Base-by-base conservation (phyloP, 306 rosid species). In the Dalbergia cochinchinensis region DNA sequence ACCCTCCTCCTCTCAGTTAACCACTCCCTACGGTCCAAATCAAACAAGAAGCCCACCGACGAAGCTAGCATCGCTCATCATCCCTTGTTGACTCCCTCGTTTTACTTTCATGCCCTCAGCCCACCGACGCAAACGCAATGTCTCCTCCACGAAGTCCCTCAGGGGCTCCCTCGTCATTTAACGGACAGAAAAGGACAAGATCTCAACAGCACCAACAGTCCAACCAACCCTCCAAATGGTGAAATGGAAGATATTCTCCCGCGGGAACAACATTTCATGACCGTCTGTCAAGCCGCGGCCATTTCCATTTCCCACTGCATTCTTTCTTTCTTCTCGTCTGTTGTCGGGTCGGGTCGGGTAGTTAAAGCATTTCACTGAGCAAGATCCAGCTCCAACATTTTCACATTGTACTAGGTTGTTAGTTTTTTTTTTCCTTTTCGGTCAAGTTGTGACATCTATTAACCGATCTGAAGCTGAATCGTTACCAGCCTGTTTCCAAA, bases 21-120 rank as follows among this genome's bases (percentile, higher is more conserved):
- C 78, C 55, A 70, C 47, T 72, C 42, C 47, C n/a, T n/a, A 59
- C 62, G 68, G 71, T 80, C 84, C 72, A 59, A 8, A 74, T 74
- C 72, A 15, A 67, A 67, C 13, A 8, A 61, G 70, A 53, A 77
- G 19, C 41, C 67, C 86, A 85, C 86, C 86, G 84, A 82, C 88
- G 14, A 66, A 22, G 65, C 64, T 7, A 5, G 42, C 77, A 51
- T 77, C 42, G 68, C 51, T 67, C 79, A 54, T 67, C 79, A 54
- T 70, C 51, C 53, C n/a, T 62, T 69, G n/a, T 74, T 85, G 73
- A 82, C 82, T 74, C 20, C 0, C 3, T 6, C 8, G 0, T 73
- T 82, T 82, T 50, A 70, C 84, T 16, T 7, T 39, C 58, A 39
- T 70, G 18, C 86, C 87, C 87, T 71, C 39, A 71, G 35, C 35